These are phyloP conservation scores for Phytopythium litorale DNA, from an alignment of 352 stramenopile genomes.

Conservation along the genomic window DNA sequence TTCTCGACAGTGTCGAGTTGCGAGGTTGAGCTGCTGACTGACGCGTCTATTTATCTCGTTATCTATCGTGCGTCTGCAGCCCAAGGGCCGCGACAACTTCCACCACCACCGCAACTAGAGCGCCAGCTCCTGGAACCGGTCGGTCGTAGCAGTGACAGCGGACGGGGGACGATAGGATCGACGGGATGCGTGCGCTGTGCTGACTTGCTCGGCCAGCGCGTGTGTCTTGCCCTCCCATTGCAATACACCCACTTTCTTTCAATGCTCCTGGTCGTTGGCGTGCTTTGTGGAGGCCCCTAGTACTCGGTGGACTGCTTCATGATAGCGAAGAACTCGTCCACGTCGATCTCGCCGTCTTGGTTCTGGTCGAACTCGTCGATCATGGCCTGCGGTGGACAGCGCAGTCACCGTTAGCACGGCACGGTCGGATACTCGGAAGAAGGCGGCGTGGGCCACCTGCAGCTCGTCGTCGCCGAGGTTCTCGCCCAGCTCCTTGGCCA, in stretches of 20 bases:
- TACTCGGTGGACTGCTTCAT: constrained; percentile 87
- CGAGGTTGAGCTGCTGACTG: constrained; percentile 35
- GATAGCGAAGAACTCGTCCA: constrained; percentile 89
- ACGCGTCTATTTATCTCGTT: neutral
- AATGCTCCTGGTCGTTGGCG: neutral
- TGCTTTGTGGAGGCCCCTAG: constrained; percentile 9
- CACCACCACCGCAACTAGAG: constrained; percentile 81
- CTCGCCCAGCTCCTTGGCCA: constrained; percentile 92
- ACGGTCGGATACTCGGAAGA: neutral
- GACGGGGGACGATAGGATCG: constrained; percentile 13
- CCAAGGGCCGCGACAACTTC: constrained; percentile 49
- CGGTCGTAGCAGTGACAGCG: constrained; percentile 14
- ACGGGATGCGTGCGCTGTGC: constrained; percentile 5
- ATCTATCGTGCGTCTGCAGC: constrained; percentile 5
- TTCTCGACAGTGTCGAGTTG: constrained; percentile 9
- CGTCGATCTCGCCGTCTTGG: constrained; percentile 89
- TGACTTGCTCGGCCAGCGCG: neutral
- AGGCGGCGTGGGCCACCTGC: constrained; percentile 25
- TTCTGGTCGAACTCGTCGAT: constrained; percentile 95
- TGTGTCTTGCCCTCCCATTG: constrained; percentile 21
- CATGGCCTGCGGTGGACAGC: constrained; percentile 65
- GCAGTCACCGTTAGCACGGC: neutral
- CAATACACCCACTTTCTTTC: constrained; percentile 12
- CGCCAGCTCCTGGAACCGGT: constrained; percentile 9
- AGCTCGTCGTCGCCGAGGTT: constrained; percentile 91